Evolutionary conservation across 2,329 filamentous ascomycete species (phyloP).

Genomic region (Cryphonectria japonica): DNA sequence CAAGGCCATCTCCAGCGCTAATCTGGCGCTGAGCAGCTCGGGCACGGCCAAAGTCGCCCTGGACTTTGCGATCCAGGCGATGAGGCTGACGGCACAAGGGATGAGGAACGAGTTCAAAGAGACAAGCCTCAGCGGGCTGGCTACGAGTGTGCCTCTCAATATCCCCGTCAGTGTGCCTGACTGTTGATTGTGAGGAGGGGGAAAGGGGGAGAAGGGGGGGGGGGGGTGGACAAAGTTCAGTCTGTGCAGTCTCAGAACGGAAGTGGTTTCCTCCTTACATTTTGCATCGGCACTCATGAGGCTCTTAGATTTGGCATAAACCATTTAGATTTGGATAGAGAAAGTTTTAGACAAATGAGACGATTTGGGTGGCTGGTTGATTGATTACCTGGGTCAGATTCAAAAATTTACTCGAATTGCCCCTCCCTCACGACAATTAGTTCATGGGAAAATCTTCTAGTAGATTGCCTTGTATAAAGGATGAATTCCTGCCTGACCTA

Average conservation of each 20-base stretch:
- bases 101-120: conserved; percentile 60
- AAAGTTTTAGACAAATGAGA: background rate
- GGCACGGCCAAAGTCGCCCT: conserved; percentile 53
- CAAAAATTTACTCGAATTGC: background rate
- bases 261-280: background rate
- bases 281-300: background rate
- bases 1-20: conserved; percentile 56
- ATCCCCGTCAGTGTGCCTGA: conserved; percentile 58
- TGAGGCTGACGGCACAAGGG: conserved; percentile 54
- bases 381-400: background rate
- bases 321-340: background rate
- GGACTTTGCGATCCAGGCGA: conserved; percentile 55
- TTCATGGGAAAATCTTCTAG: too few species aligned
- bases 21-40: conserved; percentile 51
- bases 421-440: too few species aligned
- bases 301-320: background rate
- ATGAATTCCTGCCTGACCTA: background rate
- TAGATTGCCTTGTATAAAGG: background rate
- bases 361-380: background rate
- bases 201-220: background rate
- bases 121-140: conserved; percentile 53
- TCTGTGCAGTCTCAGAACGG: background rate
- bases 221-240: background rate
- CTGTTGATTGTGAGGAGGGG: conserved; percentile 39
- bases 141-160: conserved; percentile 54